Evolutionary conservation across 1,139 yeast genomes (phyloP), one percentile per base, ranked within the genome.

Genomic region (Debaryomyces robertsiae): DNA sequence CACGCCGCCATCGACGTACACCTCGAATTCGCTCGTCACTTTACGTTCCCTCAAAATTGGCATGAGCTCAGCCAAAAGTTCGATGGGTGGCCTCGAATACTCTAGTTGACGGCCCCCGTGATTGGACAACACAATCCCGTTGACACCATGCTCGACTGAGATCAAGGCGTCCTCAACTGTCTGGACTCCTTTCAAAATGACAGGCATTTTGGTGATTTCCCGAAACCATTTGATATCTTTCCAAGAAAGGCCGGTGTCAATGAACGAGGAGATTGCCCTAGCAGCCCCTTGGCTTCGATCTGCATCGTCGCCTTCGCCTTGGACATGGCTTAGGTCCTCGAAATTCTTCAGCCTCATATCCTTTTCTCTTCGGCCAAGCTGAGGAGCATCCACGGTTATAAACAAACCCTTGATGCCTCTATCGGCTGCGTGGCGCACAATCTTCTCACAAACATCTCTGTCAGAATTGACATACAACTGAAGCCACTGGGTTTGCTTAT

Each of bases 311-410:
- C 78, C 79, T 15, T 77, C 84, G 5, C 75, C 83, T 47, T 79
- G 86, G 48, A 80, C 84, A 45, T 41, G 43, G 28, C 48, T 45
- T 25, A 45, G 23, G 75, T 69, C 75, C 46, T 63, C 69, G 34
- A 69, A 50, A 30, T 65, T 50, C 47, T 67, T 69, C 43, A 67
- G 63, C 40, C 80, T 58, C 78, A 65, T 60, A 50, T 82, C 88
- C 48, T 79, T 75, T 61, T 91, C 97, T 52, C 98, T 80, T 50
- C 95, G 79, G n/a, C 98, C 98, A 43, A 90, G 73, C 49, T 88
- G 89, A 3, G 97, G 97, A 0, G 97, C 96, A 67, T 91, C 98
- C 3, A 90, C 97, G 0, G 96, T 89, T 41, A 89, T 80, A 58
- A 87, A 87, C 16, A 89, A 69, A 0, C 91, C 96, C 55, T 82